Evolutionary conservation across 805 yeast species (phyloP).

Genomic region (Teunomyces aglyptinius): DNA sequence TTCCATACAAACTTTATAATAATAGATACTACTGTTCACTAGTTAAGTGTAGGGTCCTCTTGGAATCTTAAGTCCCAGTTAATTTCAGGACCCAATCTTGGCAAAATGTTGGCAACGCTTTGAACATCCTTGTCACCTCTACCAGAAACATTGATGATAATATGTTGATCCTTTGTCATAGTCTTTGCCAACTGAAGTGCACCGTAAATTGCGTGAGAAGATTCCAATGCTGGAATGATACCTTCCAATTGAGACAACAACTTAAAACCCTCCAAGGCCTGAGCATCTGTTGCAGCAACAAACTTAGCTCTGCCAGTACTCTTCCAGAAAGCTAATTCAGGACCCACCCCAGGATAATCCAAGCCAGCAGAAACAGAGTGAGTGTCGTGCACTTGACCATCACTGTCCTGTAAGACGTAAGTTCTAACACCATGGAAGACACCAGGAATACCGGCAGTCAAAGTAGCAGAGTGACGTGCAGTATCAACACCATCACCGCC

Average conservation of each 20-base stretch:
- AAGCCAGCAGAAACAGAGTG: slow-evolving; percentile 98
- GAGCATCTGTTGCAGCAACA: slow-evolving; percentile 91
- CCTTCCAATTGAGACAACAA: slow-evolving; percentile 91
- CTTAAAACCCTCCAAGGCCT: slow-evolving; percentile 89
- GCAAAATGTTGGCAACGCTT: slow-evolving; percentile 92
- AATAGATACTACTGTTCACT: neutral
- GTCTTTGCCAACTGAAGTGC: slow-evolving; percentile 85
- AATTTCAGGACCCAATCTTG: slow-evolving; percentile 83
- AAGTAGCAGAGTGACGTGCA: slow-evolving; percentile 87
- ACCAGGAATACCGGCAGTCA: slow-evolving; percentile 94
- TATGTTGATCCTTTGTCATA: slow-evolving; percentile 71
- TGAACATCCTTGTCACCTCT: slow-evolving; percentile 99
- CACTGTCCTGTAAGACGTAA: slow-evolving; percentile 82
- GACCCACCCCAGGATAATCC: slow-evolving; percentile 99
- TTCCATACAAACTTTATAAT: neutral
- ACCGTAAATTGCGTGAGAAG: slow-evolving; percentile 94
- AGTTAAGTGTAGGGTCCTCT: slow-evolving; percentile 40
- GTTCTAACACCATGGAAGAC: slow-evolving; percentile 98
- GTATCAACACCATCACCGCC: slow-evolving; percentile 97
- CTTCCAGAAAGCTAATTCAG: slow-evolving; percentile 95
- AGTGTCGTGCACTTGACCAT: slow-evolving; percentile 97
- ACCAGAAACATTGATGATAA: slow-evolving; percentile 90
- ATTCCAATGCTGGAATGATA: slow-evolving; percentile 96
- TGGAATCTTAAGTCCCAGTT: slow-evolving; percentile 96
- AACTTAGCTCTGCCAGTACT: slow-evolving; percentile 89